Base-by-base conservation (phyloP, 2,329 filamentous ascomycete species). In the Trichoderma asperellum region DNA sequence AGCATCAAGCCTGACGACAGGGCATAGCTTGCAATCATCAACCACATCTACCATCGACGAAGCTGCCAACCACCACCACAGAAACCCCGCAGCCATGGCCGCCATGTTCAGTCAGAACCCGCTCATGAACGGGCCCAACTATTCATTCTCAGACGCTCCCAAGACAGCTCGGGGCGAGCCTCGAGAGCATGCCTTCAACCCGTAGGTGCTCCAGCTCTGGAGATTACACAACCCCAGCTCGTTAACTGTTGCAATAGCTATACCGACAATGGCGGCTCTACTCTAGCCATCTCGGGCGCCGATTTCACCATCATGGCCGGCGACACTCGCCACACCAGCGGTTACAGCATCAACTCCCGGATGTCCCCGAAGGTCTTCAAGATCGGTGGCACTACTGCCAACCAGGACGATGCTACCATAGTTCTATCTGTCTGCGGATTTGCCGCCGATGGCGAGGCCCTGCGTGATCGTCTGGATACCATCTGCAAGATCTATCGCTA, bases 401-500 rank as follows among this genome's bases (percentile, higher is more conserved):
- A 93, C 68, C 93, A 96, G 79, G 89, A 92, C 71, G 93, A 94
- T 75, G 92, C 93, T 64, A 92, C 89, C 67, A 92, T 99, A 76
- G 88, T 98, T 18, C 87, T 99, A 60, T 96, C 94, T 2, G 95
- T 99, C 0, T 95, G 97, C 55, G 96, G 96, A 58, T 99, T 97
- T 79, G 93, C 94, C 16, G 96, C 96, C 72, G 96, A 99, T 80
- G 96, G 96, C 70, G 90, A 94, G 76, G 95, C 96, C 43, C 86
- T 99, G 75, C 95, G 96, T 82, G 95, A 98, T 83, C 92, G 93
- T 73, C 88, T 98, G 73, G 95, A 98, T 79, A 91, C 93, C 72
- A 89, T 97, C 77, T 96, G 96, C 86, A 98, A 97, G 86, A 97
- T 98, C 91, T 98, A 98, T 88, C 92, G 92, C 77, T 97, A 97